Percentiles rank a stretch among this genome's conserved stretches.
Conservation (phyloP, 208 protist genomes). For the Trypanosoma conorhini region DNA sequence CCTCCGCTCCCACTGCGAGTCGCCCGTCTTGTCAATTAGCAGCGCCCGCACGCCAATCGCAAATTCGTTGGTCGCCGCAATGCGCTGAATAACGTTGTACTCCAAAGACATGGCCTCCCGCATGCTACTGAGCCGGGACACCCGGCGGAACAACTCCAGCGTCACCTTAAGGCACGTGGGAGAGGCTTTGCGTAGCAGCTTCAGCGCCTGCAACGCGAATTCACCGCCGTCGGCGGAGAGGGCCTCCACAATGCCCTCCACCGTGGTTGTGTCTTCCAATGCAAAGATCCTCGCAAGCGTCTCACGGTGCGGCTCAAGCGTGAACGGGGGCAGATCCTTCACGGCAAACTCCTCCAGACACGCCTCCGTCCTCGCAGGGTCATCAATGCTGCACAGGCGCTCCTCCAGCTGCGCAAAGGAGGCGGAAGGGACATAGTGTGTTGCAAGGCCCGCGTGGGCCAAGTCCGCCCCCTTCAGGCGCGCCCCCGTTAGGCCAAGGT, state of each 20-base stretch:
- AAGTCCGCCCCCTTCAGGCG: conserved; percentile 72
- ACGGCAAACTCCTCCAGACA: conserved; percentile 47
- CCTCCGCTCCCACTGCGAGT: conserved; percentile 67
- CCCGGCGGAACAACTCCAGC: conserved; percentile 56
- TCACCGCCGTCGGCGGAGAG: conserved; percentile 29
- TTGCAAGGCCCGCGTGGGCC: conserved; percentile 71
- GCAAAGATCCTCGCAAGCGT: conserved; percentile 42
- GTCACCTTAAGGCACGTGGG: conserved; percentile 59
- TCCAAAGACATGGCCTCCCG: conserved; percentile 42
- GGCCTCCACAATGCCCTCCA: conserved; percentile 45
- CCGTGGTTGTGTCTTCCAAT: conserved; percentile 30
- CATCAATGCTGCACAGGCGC: conserved; percentile 41
- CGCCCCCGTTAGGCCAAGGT: conserved; percentile 76
- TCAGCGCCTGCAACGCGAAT: conserved; percentile 34
- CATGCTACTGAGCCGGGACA: conserved; percentile 59
- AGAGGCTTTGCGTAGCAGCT: conserved; percentile 41
- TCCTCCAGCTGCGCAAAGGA: conserved; percentile 55
- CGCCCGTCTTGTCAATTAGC: conserved; percentile 81
- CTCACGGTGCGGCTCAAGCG: conserved; percentile 33
- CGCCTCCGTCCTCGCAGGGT: conserved; percentile 34
- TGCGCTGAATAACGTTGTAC: conserved; percentile 28
- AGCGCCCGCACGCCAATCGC: conserved; percentile 78
- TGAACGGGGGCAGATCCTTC: conserved; percentile 43
- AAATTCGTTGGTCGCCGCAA: conserved; percentile 51
- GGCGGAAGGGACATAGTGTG: conserved; percentile 69